These are phyloP conservation scores for Lobosporangium transversale DNA, from an alignment of 192 early-diverging fungal species.

Conservation along the genomic window DNA sequence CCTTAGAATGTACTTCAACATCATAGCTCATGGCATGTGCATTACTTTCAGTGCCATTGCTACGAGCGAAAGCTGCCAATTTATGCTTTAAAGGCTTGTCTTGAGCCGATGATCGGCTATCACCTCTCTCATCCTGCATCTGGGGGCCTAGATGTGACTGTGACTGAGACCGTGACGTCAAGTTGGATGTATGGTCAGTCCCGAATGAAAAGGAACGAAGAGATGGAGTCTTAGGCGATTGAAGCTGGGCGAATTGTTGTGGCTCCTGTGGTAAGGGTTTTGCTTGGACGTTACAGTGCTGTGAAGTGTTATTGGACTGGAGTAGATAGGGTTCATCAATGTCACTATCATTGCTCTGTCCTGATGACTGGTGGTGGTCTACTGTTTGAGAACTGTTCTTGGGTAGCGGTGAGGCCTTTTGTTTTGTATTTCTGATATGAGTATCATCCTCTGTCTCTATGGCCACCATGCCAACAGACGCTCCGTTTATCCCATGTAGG, in stretches of 20 bases:
- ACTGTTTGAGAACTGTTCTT: neutral
- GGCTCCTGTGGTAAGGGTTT: no score
- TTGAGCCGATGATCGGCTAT: no score
- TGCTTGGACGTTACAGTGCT: conserved; percentile 17
- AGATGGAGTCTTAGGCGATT: no score
- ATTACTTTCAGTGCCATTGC: neutral
- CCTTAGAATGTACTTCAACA: conserved; percentile 20
- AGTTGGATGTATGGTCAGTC: conserved; percentile 1
- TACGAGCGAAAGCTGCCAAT: no score
- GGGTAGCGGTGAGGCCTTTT: no score
- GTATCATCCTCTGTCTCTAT: neutral
- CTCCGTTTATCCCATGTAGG: neutral
- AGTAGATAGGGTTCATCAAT: conserved; percentile 18
- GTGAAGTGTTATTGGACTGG: neutral
- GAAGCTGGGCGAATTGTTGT: no score
- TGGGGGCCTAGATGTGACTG: neutral
- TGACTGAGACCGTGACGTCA: conserved; percentile 3
- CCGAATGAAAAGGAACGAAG: conserved; percentile 2
- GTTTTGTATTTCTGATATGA: neutral
- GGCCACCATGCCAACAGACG: neutral
- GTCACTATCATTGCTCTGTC: neutral
- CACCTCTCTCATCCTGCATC: no score
- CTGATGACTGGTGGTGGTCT: neutral
- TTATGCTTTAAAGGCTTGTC: no score
- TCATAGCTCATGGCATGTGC: no score